A percentile compares a stretch with the other conserved stretches of the same genome.
Conservation (phyloP, 1,284 basidiomycete genomes). For the Naganishia liquefaciens region DNA sequence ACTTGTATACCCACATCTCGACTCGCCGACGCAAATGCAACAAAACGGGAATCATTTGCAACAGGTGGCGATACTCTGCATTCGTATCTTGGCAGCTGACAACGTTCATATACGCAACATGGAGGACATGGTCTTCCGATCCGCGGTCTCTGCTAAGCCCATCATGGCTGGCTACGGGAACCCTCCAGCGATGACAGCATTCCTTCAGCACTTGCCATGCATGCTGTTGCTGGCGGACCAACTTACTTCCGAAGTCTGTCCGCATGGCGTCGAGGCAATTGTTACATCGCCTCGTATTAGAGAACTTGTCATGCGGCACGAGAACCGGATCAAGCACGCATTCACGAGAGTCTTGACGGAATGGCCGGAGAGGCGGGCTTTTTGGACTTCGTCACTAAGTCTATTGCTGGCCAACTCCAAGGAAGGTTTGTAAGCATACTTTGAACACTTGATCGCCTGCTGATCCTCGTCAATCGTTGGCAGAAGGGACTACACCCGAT, state of each 20-base stretch:
- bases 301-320: background rate
- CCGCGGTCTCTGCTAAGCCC: background rate
- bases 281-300: background rate
- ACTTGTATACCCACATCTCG: constrained; percentile 7
- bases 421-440: constrained; percentile 1
- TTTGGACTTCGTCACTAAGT: background rate
- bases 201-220: background rate
- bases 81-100: background rate
- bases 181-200: background rate
- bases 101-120: background rate
- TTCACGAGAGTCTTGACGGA: background rate
- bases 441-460: too few species aligned
- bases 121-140: background rate
- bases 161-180: background rate
- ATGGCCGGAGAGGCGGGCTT: background rate
- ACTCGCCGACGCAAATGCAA: constrained; percentile 4
- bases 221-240: background rate
- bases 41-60: constrained; percentile 3
- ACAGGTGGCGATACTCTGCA: background rate
- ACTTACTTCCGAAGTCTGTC: too few species aligned
- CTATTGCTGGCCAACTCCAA: background rate
- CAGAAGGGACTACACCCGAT: background rate
- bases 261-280: background rate
- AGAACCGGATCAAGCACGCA: background rate
- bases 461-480: too few species aligned